Conservation (phyloP, 208 protist genomes). For the Leishmania mexicana region DNA sequence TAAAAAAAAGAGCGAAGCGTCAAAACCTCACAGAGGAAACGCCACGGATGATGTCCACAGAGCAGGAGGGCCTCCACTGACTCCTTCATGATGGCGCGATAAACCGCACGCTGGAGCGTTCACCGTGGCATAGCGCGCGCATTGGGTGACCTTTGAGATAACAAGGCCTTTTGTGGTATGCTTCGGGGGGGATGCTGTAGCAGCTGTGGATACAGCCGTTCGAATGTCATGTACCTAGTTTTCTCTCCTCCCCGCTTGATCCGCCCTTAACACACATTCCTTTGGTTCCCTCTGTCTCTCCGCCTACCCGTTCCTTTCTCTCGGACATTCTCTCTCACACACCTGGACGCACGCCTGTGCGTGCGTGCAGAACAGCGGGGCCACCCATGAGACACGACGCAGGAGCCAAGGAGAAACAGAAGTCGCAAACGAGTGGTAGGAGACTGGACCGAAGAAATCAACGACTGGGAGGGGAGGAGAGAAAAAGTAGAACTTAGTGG, state of each 20-base stretch:
- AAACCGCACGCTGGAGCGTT: too few relatives aligned
- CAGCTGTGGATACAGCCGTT: not conserved
- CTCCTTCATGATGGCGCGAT: not conserved
- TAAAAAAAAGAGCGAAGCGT: not conserved
- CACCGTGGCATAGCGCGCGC: not conserved
- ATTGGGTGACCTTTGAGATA: not conserved
- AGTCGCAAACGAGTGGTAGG: not conserved
- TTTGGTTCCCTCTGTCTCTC: not conserved
- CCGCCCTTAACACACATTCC: not conserved
- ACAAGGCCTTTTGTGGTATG: not conserved
- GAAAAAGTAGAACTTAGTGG: not conserved
- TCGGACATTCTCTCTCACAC: not conserved
- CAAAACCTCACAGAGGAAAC: not conserved
- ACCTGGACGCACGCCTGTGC: not conserved
- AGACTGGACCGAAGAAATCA: not conserved
- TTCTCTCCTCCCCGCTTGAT: not conserved
- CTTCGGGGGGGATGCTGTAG: not conserved
- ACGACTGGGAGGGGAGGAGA: not conserved
- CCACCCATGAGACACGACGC: not conserved
- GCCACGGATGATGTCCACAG: not conserved
- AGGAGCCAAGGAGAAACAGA: not conserved
- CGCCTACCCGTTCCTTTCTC: not conserved
- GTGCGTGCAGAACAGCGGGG: not conserved
- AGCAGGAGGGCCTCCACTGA: not conserved
- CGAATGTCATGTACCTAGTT: not conserved